These are phyloP conservation scores for Stagonosporopsis tanaceti DNA, from an alignment of 2,329 filamentous ascomycete genomes.

Conservation along the genomic window DNA sequence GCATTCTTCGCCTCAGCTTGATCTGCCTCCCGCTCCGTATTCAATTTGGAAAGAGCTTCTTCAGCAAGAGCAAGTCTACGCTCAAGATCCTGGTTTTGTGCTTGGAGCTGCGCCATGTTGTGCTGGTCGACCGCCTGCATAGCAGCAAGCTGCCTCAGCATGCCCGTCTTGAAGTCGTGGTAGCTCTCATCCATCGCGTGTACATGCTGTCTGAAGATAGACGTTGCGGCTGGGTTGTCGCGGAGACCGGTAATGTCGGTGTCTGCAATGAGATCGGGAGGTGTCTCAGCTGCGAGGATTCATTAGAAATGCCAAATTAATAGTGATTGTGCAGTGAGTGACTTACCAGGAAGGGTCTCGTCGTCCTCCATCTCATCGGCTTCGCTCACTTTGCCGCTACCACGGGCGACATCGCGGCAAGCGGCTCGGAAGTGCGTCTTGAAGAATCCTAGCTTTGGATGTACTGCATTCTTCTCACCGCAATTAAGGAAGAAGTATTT, in stretches of 20 bases:
- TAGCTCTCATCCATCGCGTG: conserved; percentile 8
- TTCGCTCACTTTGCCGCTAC: not conserved
- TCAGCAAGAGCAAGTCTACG: not conserved
- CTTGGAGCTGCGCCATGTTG: not conserved
- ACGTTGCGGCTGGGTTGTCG: not conserved
- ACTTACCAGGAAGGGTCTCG: conserved; percentile 1
- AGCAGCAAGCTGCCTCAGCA: not conserved
- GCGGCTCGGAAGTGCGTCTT: conserved; percentile 6
- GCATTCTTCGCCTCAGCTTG: not conserved
- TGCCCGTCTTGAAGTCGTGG: conserved; percentile 7
- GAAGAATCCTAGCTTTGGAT: conserved; percentile 2
- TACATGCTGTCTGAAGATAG: not conserved
- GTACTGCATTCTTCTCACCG: not conserved
- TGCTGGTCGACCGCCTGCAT: not conserved
- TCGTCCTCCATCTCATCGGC: not conserved
- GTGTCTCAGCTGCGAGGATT: not conserved
- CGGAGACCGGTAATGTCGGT: not conserved
- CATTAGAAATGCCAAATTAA: not conserved
- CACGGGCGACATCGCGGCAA: conserved; percentile 1
- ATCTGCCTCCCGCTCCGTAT: not conserved
- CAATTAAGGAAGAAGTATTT: not conserved
- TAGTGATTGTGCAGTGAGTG: no score
- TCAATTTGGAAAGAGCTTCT: not conserved
- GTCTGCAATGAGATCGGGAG: not conserved
- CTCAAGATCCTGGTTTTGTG: not conserved